phyloP scores from a whole-genome alignment of 2,329 filamentous ascomycete species.

The Fusarium marasasianum region DNA sequence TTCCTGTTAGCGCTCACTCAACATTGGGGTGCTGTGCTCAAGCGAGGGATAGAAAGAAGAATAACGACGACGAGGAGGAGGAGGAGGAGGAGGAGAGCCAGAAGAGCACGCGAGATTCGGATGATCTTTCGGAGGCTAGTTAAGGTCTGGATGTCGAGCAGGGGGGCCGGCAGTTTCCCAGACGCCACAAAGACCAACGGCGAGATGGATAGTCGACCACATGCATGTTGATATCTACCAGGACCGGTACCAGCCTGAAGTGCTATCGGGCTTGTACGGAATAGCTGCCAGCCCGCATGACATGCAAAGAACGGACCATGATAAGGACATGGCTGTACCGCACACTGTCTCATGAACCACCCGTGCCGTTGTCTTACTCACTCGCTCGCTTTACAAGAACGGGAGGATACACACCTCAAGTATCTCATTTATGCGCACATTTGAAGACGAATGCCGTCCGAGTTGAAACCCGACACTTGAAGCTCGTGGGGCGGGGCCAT shows the following conservation, averaged over 20 bases:
- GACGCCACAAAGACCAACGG: slow-evolving; percentile 19
- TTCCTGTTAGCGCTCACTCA: slow-evolving; percentile 20
- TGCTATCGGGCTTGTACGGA: not conserved
- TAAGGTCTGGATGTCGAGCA: slow-evolving; percentile 14
- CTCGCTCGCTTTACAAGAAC: not conserved
- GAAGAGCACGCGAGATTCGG: slow-evolving; percentile 31
- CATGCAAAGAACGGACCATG: not conserved
- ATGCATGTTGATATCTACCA: not conserved
- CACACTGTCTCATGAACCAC: slow-evolving; percentile 7
- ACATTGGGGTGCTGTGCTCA: not conserved
- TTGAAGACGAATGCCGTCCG: slow-evolving; percentile 44
- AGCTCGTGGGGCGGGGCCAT: slow-evolving; percentile 19
- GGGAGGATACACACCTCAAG: slow-evolving; percentile 53
- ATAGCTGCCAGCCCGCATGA: not conserved
- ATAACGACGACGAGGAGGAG: not conserved
- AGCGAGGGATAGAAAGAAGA: not conserved
- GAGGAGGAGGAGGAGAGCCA: not conserved
- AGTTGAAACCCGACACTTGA: slow-evolving; percentile 34
- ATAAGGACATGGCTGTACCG: not conserved
- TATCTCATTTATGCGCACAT: slow-evolving; percentile 56
- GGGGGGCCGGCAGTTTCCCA: slow-evolving; percentile 18
- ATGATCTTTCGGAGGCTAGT: slow-evolving; percentile 26
- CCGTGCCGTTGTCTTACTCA: not conserved
- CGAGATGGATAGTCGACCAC: not conserved
- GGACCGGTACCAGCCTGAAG: not conserved